These are phyloP conservation scores for Zychaea mexicana DNA, from an alignment of 371 early-diverging fungal genomes.

Conservation along the genomic window DNA sequence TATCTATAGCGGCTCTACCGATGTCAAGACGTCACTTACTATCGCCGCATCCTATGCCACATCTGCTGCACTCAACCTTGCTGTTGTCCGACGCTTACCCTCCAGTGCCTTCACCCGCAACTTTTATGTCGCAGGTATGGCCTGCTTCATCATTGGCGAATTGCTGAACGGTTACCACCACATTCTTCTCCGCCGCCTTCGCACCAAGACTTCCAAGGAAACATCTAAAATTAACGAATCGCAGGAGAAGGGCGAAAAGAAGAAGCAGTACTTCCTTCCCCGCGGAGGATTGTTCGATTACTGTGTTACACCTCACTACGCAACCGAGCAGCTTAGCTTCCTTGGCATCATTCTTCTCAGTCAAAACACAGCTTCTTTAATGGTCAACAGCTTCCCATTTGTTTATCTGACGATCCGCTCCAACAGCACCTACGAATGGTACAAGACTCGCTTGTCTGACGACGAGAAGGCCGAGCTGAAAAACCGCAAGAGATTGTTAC, in stretches of 20 bases:
- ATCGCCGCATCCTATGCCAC: conserved; percentile 26
- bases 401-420: conserved; percentile 30
- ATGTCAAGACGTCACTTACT: conserved; percentile 11
- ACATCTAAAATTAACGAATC: not conserved
- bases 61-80: conserved; percentile 6
- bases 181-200: conserved; percentile 21
- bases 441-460: conserved; percentile 8
- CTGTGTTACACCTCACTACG: conserved; percentile 26
- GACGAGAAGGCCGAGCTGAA: conserved; percentile 8
- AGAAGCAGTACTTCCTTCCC: conserved; percentile 6
- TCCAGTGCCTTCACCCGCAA: not conserved
- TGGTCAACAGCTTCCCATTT: conserved; percentile 25
- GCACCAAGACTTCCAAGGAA: not conserved
- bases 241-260: not conserved
- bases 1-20: conserved; percentile 29
- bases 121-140: conserved; percentile 9
- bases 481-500: conserved; percentile 20
- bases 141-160: conserved; percentile 33
- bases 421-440: conserved; percentile 25
- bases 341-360: conserved; percentile 24
- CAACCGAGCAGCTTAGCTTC: conserved; percentile 24
- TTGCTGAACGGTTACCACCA: conserved; percentile 36
- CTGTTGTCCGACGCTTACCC: conserved; percentile 15
- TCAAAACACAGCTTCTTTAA: conserved; percentile 25
- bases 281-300: conserved; percentile 26